phyloP scores from a whole-genome alignment of 1,284 basidiomycete genomes.

The Tilletia caries region DNA sequence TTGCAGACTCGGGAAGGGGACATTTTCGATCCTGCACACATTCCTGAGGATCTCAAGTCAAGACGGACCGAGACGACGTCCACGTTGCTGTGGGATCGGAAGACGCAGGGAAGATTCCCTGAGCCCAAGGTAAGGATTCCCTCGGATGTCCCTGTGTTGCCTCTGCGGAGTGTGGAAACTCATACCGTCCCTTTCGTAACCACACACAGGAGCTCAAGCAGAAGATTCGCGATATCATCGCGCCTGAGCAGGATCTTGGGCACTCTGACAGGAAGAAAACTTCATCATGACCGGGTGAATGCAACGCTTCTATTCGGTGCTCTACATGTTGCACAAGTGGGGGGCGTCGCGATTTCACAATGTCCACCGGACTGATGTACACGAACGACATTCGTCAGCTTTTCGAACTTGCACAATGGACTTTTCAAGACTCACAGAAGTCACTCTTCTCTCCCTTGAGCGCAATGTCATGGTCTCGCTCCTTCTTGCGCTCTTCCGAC shows the following conservation, averaged over 20 bases:
- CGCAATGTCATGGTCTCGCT: neutral
- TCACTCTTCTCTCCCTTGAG: neutral
- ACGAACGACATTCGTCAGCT: neutral
- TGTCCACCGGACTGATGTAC: neutral
- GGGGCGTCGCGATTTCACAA: too few species aligned
- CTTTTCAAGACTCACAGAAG: neutral
- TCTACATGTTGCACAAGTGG: neutral
- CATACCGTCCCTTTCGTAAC: too few species aligned
- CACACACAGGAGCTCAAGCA: slow-evolving; percentile 18
- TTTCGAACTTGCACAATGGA: neutral
- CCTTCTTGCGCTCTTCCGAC: neutral
- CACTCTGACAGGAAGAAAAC: slow-evolving; percentile 25
- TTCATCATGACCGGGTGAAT: too few species aligned
- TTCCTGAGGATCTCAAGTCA: neutral
- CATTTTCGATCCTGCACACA: neutral
- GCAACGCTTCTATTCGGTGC: neutral
- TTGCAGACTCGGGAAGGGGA: slow-evolving; percentile 1
- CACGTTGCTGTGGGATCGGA: slow-evolving; percentile 21
- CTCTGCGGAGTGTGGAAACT: too few species aligned
- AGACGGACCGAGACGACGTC: neutral
- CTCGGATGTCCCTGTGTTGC: too few species aligned
- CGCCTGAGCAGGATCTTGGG: slow-evolving; percentile 19
- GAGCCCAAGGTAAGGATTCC: slow-evolving; percentile 23
- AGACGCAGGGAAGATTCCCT: slow-evolving; percentile 21
- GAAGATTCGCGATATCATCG: slow-evolving; percentile 20